phyloP scores from a whole-genome alignment of 495 filamentous ascomycete genomes.

The Lophium mytilinum region DNA sequence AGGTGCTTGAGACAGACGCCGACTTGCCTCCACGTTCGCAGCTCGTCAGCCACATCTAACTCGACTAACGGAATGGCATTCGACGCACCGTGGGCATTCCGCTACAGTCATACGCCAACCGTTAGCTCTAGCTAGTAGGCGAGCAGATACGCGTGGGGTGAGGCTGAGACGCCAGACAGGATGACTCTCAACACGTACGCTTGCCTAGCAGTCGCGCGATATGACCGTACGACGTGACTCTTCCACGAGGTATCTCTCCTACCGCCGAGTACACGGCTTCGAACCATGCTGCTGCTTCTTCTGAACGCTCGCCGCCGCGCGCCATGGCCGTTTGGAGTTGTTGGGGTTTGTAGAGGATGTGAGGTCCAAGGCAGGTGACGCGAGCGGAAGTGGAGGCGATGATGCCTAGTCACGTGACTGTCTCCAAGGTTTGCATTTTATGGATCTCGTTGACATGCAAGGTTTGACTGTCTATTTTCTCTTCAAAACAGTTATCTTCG shows the following conservation, averaged over 20 bases:
- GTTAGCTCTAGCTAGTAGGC: constrained; percentile 5
- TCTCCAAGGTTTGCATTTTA: too few species aligned
- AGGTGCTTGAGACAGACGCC: constrained; percentile 84
- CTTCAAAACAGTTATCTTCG: too few species aligned
- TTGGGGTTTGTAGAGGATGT: too few species aligned
- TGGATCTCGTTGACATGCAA: too few species aligned
- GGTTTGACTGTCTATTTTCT: too few species aligned
- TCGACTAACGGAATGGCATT: not conserved
- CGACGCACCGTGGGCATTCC: constrained; percentile 34
- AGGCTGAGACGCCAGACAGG: too few species aligned
- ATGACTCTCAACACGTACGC: constrained; percentile 46
- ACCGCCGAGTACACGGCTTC: constrained; percentile 74
- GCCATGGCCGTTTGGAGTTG: too few species aligned
- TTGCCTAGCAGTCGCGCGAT: constrained; percentile 73
- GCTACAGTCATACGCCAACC: constrained; percentile 18
- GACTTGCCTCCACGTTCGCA: constrained; percentile 53
- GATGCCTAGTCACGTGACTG: too few species aligned
- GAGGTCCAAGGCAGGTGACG: too few species aligned
- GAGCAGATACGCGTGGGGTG: not conserved
- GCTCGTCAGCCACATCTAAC: constrained; percentile 2
- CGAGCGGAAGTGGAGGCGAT: too few species aligned
- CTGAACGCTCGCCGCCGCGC: constrained; percentile 45
- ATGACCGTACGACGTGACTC: constrained; percentile 83
- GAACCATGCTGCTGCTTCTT: constrained; percentile 81
- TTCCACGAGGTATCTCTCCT: constrained; percentile 73